Evolutionary conservation across 1,284 basidiomycete genomes (phyloP).

Genomic region (Apiotrichum mycotoxinovorans): DNA sequence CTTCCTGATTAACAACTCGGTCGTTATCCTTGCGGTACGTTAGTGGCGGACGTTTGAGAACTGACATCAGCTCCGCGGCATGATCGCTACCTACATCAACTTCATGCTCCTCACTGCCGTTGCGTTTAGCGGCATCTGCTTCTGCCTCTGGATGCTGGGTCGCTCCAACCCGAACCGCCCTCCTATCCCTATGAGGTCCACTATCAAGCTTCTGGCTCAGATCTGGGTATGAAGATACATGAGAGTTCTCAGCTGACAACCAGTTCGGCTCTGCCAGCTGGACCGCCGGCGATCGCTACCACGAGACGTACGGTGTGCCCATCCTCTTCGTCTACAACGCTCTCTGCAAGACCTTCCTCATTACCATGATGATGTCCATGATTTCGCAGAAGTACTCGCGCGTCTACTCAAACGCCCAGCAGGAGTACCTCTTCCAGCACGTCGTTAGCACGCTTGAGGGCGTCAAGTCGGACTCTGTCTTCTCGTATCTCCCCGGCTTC

Average conservation of each 20-base stretch:
- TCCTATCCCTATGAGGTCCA: slow-evolving; percentile 38
- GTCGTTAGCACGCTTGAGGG: slow-evolving; percentile 84
- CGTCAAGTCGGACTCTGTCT: slow-evolving; percentile 81
- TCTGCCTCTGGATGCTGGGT: slow-evolving; percentile 74
- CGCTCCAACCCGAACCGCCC: slow-evolving; percentile 54
- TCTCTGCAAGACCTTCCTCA: slow-evolving; percentile 47
- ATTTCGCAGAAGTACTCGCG: slow-evolving; percentile 77
- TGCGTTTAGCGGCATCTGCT: slow-evolving; percentile 75
- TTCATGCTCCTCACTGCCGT: slow-evolving; percentile 71
- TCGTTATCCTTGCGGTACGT: slow-evolving; percentile 68
- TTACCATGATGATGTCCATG: slow-evolving; percentile 74
- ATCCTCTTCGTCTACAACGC: slow-evolving; percentile 75
- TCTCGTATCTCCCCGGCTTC: slow-evolving; percentile 77
- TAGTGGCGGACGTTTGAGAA: no score
- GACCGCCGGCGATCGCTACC: slow-evolving; percentile 58
- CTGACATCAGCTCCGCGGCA: slow-evolving; percentile 60
- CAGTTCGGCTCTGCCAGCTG: slow-evolving; percentile 36
- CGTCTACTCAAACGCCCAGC: slow-evolving; percentile 73
- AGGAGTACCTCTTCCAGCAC: slow-evolving; percentile 86
- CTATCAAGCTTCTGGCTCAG: slow-evolving; percentile 59
- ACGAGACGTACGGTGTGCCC: slow-evolving; percentile 70
- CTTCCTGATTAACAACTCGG: slow-evolving; percentile 76
- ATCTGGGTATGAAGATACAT: slow-evolving; percentile 48
- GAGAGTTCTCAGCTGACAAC: neutral
- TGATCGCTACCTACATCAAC: slow-evolving; percentile 68